Conservation (phyloP, 495 filamentous ascomycete species). For the Neurospora discreta region DNA sequence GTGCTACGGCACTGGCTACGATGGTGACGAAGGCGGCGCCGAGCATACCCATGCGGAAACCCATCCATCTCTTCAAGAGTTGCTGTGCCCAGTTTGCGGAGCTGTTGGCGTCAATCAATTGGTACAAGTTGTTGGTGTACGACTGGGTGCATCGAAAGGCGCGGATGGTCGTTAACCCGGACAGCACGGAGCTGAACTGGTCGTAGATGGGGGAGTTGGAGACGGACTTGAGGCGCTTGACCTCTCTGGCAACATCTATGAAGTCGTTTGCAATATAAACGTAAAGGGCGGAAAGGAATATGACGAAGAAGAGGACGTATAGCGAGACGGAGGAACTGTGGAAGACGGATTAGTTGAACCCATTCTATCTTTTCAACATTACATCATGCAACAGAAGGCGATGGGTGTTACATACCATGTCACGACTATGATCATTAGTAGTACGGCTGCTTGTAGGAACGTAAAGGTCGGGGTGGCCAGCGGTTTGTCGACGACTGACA, state of each 20-base stretch:
- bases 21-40: slow-evolving; percentile 48
- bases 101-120: slow-evolving; percentile 43
- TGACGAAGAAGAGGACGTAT: slow-evolving; percentile 16
- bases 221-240: slow-evolving; percentile 52
- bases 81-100: slow-evolving; percentile 43
- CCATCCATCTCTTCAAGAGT: slow-evolving; percentile 50
- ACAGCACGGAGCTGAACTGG: slow-evolving; percentile 46
- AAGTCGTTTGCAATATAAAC: slow-evolving; percentile 31
- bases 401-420: slow-evolving; percentile 9
- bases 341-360: not conserved
- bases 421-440: slow-evolving; percentile 14
- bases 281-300: slow-evolving; percentile 15
- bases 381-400: not conserved
- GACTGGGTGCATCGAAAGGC: slow-evolving; percentile 43
- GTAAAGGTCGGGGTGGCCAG: slow-evolving; percentile 13
- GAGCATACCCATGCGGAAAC: slow-evolving; percentile 45
- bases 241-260: slow-evolving; percentile 48
- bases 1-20: slow-evolving; percentile 46
- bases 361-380: not conserved
- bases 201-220: slow-evolving; percentile 54
- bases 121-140: slow-evolving; percentile 45
- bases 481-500: slow-evolving; percentile 27
- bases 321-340: slow-evolving; percentile 7
- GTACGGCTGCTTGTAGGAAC: slow-evolving; percentile 7
- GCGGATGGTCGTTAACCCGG: slow-evolving; percentile 53